Conservation (phyloP, 441 rosid species). For the Bocquillonia castaneifolia region DNA sequence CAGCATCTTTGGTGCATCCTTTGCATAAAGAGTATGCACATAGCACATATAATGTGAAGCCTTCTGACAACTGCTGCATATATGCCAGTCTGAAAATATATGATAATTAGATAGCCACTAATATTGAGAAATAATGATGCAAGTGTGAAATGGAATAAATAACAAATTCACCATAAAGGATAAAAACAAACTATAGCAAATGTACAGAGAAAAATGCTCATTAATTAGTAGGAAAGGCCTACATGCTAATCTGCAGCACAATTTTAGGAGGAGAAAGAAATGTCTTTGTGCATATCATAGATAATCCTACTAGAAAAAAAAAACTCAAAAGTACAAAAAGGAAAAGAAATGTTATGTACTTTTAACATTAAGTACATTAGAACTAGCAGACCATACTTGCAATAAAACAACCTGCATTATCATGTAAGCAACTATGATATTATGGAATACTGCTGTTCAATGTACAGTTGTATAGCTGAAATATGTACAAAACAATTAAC, state of each 20-base stretch:
- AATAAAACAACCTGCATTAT: not conserved
- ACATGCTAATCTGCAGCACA: not conserved
- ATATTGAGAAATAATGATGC: conserved; percentile 11
- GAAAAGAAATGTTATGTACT: not conserved
- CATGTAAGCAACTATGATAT: too few relatives aligned
- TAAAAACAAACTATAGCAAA: not conserved
- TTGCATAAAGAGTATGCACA: conserved; percentile 92
- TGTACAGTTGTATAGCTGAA: not conserved
- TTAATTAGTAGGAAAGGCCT: not conserved
- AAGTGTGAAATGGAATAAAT: not conserved
- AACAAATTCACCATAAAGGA: not conserved
- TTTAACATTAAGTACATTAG: not conserved
- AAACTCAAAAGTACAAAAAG: too few relatives aligned
- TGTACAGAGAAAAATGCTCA: not conserved
- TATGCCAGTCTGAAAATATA: conserved; percentile 74
- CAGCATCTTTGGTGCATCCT: conserved; percentile 71
- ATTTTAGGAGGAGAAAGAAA: not conserved
- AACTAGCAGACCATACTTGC: not conserved
- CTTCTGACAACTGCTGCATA: conserved; percentile 86
- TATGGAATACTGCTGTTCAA: not conserved
- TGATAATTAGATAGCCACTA: conserved; percentile 20
- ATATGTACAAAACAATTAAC: not conserved
- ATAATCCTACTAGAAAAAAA: too few relatives aligned
- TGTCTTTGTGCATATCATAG: not conserved
- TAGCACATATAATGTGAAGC: conserved; percentile 76